Evolutionary conservation across 129 eudicot species (phyloP), one percentile per base, ranked within the genome.

Genomic region (Arctium lappa): DNA sequence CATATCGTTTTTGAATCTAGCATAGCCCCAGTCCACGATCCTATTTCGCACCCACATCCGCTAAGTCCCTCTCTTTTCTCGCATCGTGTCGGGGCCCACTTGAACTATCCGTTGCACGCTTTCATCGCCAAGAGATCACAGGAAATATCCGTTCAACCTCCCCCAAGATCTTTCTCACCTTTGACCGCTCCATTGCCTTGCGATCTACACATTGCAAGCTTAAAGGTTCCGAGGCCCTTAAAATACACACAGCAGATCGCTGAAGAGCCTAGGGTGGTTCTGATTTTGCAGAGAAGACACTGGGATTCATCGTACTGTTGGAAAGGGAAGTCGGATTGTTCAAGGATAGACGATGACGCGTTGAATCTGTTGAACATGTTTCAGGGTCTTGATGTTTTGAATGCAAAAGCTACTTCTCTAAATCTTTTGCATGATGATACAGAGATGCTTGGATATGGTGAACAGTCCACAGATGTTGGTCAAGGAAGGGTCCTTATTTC

Each of bases 351-450:
- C 37, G 91, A 91, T 68, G 95, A 87, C 39, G 86, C 92, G 3
- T 85, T 93, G 44, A 93, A 93, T 86, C 81, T 96, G 84, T 86
- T 89, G 71, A 86, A 88, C 83, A 77, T 96, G 91, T 96, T 96
- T 78, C 88, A 87, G 44, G 97, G 90, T 71, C 89, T 96, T 12
- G 84, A 89, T n/a, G 97, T 93, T 62, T 75, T 79, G 81, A 88
- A 90, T 89, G 94, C 88, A 16, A 93, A 89, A 80, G 87, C 97
- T 6, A 86, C 97, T 37, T 96, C 98, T 36, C 68, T 96, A 56
- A 96, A 96, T 76, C 98, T 96, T 85, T 32, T 96, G 85, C 98
- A 93, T 84, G 98, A 96, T 70, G 99, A 96, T 56, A 76, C 92
- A 0, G 99, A 92, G 81, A 82, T 91, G 91, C 98, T 96, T 60